Evolutionary conservation across 495 filamentous ascomycete species (phyloP).

Genomic region (Aspergillus mulundensis): DNA sequence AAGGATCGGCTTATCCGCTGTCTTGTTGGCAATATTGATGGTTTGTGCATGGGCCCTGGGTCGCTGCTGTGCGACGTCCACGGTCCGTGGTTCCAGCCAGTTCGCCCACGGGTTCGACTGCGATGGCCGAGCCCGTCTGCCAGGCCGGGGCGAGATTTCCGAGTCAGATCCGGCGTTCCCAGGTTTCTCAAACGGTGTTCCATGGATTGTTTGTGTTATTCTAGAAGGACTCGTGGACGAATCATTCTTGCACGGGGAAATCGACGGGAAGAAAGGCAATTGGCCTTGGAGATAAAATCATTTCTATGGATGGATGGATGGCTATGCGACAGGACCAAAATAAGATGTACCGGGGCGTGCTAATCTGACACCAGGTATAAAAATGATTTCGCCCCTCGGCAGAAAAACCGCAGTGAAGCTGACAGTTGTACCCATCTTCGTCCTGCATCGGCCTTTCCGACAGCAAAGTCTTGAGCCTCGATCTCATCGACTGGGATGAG

Average conservation of each 20-base stretch:
- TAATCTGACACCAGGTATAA: not conserved
- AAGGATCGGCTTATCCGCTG: too few species aligned
- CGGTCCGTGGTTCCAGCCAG: not conserved
- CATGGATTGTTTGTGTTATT: not conserved
- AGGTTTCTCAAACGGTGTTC: not conserved
- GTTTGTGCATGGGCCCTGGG: not conserved
- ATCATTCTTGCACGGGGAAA: not conserved
- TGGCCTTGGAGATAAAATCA: not conserved
- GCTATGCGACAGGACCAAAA: too few species aligned
- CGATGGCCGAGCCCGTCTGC: not conserved
- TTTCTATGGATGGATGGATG: too few species aligned
- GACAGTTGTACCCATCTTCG: not conserved
- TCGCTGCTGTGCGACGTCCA: not conserved
- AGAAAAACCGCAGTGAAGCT: not conserved
- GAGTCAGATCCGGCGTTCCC: not conserved
- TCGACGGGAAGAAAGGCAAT: too few species aligned
- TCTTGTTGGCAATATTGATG: too few species aligned
- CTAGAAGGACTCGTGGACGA: not conserved
- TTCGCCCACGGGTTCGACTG: not conserved
- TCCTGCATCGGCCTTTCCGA: not conserved
- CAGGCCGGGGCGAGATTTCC: not conserved
- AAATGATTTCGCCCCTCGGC: not conserved
- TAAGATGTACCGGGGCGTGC: too few species aligned
- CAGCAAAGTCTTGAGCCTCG: not conserved
- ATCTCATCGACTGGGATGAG: not conserved